These are phyloP conservation scores for Candida germanica DNA, from an alignment of 805 yeast genomes.

Conservation along the genomic window DNA sequence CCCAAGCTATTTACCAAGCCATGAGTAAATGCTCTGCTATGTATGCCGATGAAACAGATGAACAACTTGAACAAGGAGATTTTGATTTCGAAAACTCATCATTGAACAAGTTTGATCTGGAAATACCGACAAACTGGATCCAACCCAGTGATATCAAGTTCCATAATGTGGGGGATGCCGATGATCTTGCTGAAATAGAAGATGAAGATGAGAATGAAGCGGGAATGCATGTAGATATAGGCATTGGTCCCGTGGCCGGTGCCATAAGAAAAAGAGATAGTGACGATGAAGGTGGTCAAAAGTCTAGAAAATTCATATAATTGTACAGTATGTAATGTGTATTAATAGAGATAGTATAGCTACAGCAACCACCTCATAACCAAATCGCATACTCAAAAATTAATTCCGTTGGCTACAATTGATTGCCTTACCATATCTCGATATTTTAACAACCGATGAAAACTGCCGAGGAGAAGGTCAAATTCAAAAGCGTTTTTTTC, in stretches of 20 bases:
- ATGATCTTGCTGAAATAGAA: constrained; percentile 10
- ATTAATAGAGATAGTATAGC: too few relatives aligned
- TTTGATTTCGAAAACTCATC: constrained; percentile 13
- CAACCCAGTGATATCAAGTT: constrained; percentile 3
- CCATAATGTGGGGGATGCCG: constrained; percentile 31
- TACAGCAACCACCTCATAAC: too few relatives aligned
- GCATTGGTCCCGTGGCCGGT: constrained; percentile 35
- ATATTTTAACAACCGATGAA: too few relatives aligned
- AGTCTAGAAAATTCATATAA: constrained; percentile 4
- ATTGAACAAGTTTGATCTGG: constrained; percentile 13
- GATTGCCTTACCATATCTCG: too few relatives aligned
- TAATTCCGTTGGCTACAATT: too few relatives aligned
- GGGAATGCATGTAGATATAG: constrained; percentile 43
- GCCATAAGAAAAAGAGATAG: constrained; percentile 25
- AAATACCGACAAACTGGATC: constrained; percentile 5
- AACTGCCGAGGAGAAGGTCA: constrained; percentile 64
- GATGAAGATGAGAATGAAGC: constrained; percentile 22
- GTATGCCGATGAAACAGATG: constrained; percentile 28
- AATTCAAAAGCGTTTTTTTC: constrained; percentile 58
- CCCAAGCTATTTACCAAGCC: constrained; percentile 25
- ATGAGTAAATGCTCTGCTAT: constrained; percentile 37
- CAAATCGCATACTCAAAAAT: too few relatives aligned
- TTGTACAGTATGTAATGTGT: too few relatives aligned
- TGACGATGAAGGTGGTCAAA: constrained; percentile 13
- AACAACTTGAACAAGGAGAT: constrained; percentile 13